Evolutionary conservation across 306 rosid species (phyloP).

Genomic region (Acmispon strigosus): DNA sequence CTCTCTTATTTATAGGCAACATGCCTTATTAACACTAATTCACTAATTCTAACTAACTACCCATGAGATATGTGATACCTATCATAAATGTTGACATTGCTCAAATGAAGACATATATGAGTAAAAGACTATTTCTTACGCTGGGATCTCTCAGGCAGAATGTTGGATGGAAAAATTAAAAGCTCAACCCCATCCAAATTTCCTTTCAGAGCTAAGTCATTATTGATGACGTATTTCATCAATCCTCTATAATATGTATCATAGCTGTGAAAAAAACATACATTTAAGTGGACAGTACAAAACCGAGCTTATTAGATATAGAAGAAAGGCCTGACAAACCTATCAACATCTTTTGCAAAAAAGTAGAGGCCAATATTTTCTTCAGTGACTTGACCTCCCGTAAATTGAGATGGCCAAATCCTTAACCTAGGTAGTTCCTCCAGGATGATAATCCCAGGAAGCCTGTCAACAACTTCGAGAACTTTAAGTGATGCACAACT

Average conservation of each 20-base stretch:
- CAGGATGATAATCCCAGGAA: slow-evolving; percentile 24
- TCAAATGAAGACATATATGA: background rate
- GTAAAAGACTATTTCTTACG: slow-evolving; percentile 16
- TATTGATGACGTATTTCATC: slow-evolving; percentile 20
- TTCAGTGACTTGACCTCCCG: slow-evolving; percentile 6
- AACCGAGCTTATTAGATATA: background rate
- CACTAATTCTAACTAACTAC: too few species aligned
- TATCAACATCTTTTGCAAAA: slow-evolving; percentile 22
- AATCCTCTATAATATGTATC: slow-evolving; percentile 14
- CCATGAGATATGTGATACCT: too few species aligned
- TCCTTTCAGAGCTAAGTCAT: slow-evolving; percentile 39
- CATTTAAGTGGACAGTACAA: background rate
- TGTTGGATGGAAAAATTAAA: slow-evolving; percentile 30
- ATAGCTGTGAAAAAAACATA: slow-evolving; percentile 17
- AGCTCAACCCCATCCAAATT: slow-evolving; percentile 31
- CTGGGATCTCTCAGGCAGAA: slow-evolving; percentile 21
- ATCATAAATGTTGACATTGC: too few species aligned
- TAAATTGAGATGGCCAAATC: slow-evolving; percentile 32
- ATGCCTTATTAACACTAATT: too few species aligned
- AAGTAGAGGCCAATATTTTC: slow-evolving; percentile 32
- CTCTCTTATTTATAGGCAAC: too few species aligned
- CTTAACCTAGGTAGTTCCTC: slow-evolving; percentile 37
- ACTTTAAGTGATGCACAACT: slow-evolving; percentile 14
- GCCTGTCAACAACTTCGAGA: slow-evolving; percentile 17
- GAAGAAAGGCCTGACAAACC: slow-evolving; percentile 20